Conservation (phyloP, 495 filamentous ascomycete genomes). For the Thozetella sp. region DNA sequence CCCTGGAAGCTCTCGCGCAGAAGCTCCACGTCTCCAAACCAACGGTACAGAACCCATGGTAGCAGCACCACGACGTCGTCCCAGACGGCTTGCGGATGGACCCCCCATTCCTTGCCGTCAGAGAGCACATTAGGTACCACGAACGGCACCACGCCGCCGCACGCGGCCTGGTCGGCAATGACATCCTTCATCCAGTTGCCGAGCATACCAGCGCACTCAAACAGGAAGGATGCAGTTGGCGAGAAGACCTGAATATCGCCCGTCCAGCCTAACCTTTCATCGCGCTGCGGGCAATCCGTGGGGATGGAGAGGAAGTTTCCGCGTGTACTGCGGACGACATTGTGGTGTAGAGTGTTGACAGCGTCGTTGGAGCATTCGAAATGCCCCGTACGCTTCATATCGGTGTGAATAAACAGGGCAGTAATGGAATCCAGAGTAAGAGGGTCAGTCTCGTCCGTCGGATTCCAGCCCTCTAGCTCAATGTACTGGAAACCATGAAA, state of each 20-base stretch:
- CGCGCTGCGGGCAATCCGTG: conserved; percentile 52
- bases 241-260: conserved; percentile 47
- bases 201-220: conserved; percentile 31
- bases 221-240: conserved; percentile 42
- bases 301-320: conserved; percentile 50
- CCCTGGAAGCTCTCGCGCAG: conserved; percentile 36
- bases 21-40: conserved; percentile 36
- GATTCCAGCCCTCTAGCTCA: conserved; percentile 41
- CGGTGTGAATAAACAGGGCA: conserved; percentile 45
- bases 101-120: neutral
- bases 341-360: conserved; percentile 49
- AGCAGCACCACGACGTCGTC: conserved; percentile 38
- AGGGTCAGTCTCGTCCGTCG: neutral
- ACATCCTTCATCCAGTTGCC: conserved; percentile 20
- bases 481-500: conserved; percentile 53
- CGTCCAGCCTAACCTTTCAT: conserved; percentile 53
- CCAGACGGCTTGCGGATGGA: conserved; percentile 22
- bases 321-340: conserved; percentile 47
- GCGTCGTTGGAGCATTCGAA: conserved; percentile 40
- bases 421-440: conserved; percentile 21
- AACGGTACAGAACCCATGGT: conserved; percentile 38
- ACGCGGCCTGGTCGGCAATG: conserved; percentile 29
- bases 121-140: conserved; percentile 31
- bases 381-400: conserved; percentile 40
- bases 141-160: conserved; percentile 27